A percentile compares a stretch with the other conserved stretches of the same genome.
Conservation (phyloP, 495 filamentous ascomycete genomes). For the Bathelium albidoporum region DNA sequence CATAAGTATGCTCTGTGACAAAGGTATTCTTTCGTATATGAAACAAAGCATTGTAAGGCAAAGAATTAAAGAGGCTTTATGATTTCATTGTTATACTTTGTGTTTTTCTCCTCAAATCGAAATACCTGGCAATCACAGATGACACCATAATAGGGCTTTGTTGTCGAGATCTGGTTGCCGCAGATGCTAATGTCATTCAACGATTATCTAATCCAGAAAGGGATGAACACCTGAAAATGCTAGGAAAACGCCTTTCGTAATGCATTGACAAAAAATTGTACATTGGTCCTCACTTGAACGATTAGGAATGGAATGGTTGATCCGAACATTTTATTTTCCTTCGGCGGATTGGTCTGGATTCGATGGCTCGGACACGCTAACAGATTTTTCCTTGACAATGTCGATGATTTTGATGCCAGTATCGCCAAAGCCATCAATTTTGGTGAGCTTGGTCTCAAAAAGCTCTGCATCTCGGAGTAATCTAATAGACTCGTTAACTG, state of each 20-base stretch:
- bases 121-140: too few species aligned
- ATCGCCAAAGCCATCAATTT: constrained; percentile 70
- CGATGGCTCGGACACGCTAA: background rate
- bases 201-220: background rate
- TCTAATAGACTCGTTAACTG: constrained; percentile 37
- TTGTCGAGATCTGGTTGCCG: too few species aligned
- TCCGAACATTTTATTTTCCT: background rate
- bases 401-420: constrained; percentile 56
- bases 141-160: too few species aligned
- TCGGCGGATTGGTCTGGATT: background rate
- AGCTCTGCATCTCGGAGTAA: constrained; percentile 71
- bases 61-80: background rate
- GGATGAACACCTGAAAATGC: background rate
- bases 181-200: background rate
- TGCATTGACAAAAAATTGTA: background rate
- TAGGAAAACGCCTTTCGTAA: background rate
- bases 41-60: background rate
- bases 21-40: background rate
- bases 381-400: constrained; percentile 52
- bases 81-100: background rate
- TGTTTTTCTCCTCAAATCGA: background rate
- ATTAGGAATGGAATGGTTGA: background rate
- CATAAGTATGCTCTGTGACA: background rate
- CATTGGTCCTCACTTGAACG: background rate
- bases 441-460: constrained; percentile 62